Evolutionary conservation across 805 yeast genomes (phyloP).

Genomic region (Schwanniomyces pseudopolymorphus): DNA sequence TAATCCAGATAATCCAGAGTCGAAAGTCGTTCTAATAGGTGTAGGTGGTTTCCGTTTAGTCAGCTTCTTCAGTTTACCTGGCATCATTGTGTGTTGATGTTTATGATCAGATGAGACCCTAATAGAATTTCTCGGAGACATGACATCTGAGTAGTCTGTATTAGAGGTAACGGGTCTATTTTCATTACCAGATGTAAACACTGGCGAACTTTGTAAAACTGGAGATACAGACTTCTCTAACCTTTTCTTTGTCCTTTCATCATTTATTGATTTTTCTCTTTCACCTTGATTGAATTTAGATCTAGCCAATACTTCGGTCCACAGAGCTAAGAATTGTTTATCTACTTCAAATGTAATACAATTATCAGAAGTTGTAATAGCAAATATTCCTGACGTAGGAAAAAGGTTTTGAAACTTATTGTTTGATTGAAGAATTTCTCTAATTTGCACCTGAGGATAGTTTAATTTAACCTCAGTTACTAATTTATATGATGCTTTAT

Average conservation of each 20-base stretch:
- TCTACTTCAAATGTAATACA: conserved; percentile 60
- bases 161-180: neutral
- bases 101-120: neutral
- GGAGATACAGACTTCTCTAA: conserved; percentile 14
- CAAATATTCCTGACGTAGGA: conserved; percentile 50
- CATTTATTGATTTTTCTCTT: conserved; percentile 21
- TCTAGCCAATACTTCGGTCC: conserved; percentile 58
- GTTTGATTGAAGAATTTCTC: conserved; percentile 50
- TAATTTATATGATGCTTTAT: conserved; percentile 44
- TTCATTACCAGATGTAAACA: conserved; percentile 8
- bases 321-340: conserved; percentile 47
- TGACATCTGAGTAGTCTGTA: neutral
- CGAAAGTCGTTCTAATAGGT: conserved; percentile 15
- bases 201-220: conserved; percentile 22
- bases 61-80: conserved; percentile 1
- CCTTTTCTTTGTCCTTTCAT: neutral
- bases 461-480: conserved; percentile 55
- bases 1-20: conserved; percentile 30
- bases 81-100: conserved; percentile 4
- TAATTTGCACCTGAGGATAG: conserved; percentile 53
- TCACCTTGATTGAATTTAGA: conserved; percentile 51
- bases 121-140: neutral
- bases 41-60: conserved; percentile 33
- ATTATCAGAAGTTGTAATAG: conserved; percentile 53
- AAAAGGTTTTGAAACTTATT: conserved; percentile 24